Evolutionary conservation across 2,329 filamentous ascomycete genomes (phyloP).

Genomic region (Cladosporium oxysporum): DNA sequence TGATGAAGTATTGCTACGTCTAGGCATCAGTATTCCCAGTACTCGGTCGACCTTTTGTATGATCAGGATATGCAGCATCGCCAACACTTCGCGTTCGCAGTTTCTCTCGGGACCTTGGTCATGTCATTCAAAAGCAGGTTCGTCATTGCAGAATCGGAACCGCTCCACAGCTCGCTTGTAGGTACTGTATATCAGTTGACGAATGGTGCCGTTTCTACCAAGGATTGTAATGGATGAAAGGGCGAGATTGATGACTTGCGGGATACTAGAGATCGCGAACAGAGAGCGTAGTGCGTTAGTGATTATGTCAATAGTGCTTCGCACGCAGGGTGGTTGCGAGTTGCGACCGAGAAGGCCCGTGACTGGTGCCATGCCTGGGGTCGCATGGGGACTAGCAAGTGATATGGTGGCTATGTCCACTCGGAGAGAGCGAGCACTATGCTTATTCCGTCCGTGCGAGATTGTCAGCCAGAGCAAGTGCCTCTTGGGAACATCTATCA

Average conservation of each 20-base stretch:
- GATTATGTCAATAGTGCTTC: slow-evolving; percentile 2
- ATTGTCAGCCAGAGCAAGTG: neutral
- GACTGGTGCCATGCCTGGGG: neutral
- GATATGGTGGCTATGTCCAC: neutral
- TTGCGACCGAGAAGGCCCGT: neutral
- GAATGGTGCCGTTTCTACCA: neutral
- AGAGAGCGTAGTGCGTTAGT: neutral
- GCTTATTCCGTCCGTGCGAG: neutral
- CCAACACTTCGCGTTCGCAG: slow-evolving; percentile 13
- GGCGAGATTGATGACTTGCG: neutral
- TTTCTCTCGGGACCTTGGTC: too few relatives aligned
- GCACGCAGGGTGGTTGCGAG: neutral
- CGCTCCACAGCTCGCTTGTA: slow-evolving; percentile 1
- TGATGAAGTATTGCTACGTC: neutral
- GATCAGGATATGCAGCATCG: neutral
- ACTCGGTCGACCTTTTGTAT: neutral
- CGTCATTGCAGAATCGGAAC: neutral
- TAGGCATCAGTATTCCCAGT: neutral
- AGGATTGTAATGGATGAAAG: neutral
- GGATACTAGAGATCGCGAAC: neutral
- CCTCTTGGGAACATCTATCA: neutral
- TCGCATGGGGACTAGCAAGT: neutral
- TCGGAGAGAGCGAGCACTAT: slow-evolving; percentile 8
- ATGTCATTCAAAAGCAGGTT: neutral
- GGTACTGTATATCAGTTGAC: neutral